These are phyloP conservation scores for Pichia sp. DNA, from an alignment of 1,139 yeast genomes.

Conservation along the genomic window DNA sequence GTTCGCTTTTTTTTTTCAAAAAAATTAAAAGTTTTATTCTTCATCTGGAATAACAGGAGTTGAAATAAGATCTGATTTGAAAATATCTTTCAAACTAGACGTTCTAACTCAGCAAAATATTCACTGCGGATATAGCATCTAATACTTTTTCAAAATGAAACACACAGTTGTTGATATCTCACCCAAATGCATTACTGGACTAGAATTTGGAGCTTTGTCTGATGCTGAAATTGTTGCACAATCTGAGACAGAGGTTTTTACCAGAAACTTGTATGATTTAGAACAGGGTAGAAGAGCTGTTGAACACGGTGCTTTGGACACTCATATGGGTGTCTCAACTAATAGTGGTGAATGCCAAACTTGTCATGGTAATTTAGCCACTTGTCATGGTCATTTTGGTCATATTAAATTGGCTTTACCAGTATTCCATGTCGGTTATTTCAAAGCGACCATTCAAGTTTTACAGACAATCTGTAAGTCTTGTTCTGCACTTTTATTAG, in stretches of 20 bases:
- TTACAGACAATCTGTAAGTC: conserved; percentile 88
- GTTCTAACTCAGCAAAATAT: not conserved
- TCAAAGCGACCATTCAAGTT: conserved; percentile 84
- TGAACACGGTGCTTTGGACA: conserved; percentile 80
- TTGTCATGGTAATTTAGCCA: conserved; percentile 86
- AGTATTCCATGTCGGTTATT: conserved; percentile 95
- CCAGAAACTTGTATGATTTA: conserved; percentile 86
- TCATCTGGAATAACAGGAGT: not conserved
- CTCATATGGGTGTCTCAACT: conserved; percentile 90
- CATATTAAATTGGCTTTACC: conserved; percentile 90
- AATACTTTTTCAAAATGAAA: conserved; percentile 42
- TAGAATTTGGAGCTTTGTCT: conserved; percentile 87
- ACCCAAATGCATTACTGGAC: conserved; percentile 84
- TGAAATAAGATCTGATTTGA: not conserved
- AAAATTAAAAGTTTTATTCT: not conserved
- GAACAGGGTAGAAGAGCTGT: conserved; percentile 81
- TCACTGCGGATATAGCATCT: not conserved
- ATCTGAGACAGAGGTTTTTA: conserved; percentile 88
- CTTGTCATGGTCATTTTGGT: conserved; percentile 98
- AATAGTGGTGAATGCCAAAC: conserved; percentile 80
- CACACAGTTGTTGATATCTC: conserved; percentile 74
- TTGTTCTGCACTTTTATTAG: conserved; percentile 74
- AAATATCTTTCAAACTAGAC: not conserved
- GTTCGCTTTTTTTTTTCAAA: not conserved
- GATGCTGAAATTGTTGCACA: conserved; percentile 89